Base-by-base conservation (phyloP, 2,329 filamentous ascomycete species). In the Celoporthe dispersa region DNA sequence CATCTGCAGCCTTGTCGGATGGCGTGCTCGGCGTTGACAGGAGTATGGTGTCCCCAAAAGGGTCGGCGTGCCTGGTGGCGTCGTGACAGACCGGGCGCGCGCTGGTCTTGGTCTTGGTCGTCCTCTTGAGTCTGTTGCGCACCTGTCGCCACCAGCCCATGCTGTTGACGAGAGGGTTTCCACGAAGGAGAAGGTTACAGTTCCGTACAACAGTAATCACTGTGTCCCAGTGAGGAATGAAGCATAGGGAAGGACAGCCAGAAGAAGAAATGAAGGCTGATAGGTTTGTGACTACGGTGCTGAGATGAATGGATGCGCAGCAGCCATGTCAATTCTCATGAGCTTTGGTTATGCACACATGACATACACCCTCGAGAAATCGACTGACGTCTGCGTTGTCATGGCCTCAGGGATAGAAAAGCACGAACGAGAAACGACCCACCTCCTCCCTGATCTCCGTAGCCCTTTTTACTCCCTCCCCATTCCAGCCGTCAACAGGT, bases 91-190 rank as follows among this genome's bases (percentile, higher is more conserved):
- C 37, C 55, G 68, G 68, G 39, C 68, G 62, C 11, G 66, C 37
- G 9, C 6, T 39, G 68, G 64, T 35, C 48, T 44, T 39, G 37
- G 37, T 39, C 37, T 11, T 8, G 35, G 35, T 67, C 39, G 63
- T 51, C 44, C 62, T 70, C 28, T 44, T 67, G 64, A 70, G 65
- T 35, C 67, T 70, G 59, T 70, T 70, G 35, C 68, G 66, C 64
- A 70, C 63, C 37, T 59, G 66, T n/a, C 64, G 64, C 60, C 60
- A 70, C 68, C 68, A 70, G 31, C 53, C 48, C 68, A 70, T 66
- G 3, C 35, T 66, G 33, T 33, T 22, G n/a, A n/a, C 8, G 63
- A 35, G 63, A 35, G 16, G 39, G 9, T 8, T 12, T n/a, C 2
- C 16, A 11, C 5, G 37, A 39, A 39, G 37, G 5, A 39, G 37